Evolutionary conservation across 176 grass and related monocot species (phyloP), one percentile per base, ranked within the genome.

Genomic region (Rhynchospora tenuis): DNA sequence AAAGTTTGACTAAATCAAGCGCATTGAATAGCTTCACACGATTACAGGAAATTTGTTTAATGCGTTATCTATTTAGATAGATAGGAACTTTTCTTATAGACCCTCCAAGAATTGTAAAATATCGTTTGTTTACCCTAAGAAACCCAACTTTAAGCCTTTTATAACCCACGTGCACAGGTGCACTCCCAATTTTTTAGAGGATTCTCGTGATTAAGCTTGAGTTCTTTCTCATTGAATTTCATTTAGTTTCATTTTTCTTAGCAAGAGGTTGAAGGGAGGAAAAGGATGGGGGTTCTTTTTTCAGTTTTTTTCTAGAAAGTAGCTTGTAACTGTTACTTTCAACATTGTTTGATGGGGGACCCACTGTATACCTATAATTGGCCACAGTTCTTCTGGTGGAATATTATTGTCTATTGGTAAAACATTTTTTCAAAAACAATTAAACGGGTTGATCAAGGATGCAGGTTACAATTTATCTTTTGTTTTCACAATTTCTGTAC

Each of bases 1-100:
- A 46, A 81, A 46, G 31, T 51, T 80, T 56, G 52, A 80, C 29
- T 27, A 81, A 81, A 44, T 81, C 51, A 38, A 24, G 60, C 59
- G 61, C 60, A 82, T 82, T 82, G 52, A 82, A 66, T 67, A 24
- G 27, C 59, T 64, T 50, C 23, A 15, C 1, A 54, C 12, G 1
- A 51, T 47, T 64, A 19, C 43, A 51, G 11, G 58, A 28, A 66
- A 4, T 51, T 44, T 24, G 66, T 66, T 62, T 22, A 80, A 80
- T 80, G 77, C 79, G 1, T 27, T 82, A n/a, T 82, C 20, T 27
- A 81, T 50, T 81, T 65, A 62, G 43, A 75, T 65, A 62, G 43
- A 75, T 82, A 50, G 19, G 19, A 3, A 7, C 45, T 27, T 52
- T 65, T 19, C 2, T 80, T n/a, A 7, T 22, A 17, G 12, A 42